phyloP scores from a whole-genome alignment of 139 green algal genomes.

The Prasinococcaceae sp. region DNA sequence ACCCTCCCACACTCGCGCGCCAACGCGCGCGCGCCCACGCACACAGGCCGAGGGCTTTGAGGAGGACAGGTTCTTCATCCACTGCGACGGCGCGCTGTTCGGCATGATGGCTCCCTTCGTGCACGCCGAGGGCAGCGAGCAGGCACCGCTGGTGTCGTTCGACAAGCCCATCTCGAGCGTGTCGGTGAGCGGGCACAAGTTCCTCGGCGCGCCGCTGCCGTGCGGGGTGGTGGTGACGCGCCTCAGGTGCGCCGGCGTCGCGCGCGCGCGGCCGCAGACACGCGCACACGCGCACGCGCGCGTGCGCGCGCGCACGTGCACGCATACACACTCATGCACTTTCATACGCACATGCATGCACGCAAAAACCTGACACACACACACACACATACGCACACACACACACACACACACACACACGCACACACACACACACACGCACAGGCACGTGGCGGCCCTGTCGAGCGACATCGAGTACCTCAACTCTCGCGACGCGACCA shows the following conservation, averaged over 20 bases:
- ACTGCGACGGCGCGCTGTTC: slow-evolving; percentile 91
- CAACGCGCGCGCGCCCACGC: no score
- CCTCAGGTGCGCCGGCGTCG: no score
- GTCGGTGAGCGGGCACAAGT: slow-evolving; percentile 87
- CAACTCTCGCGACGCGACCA: slow-evolving; percentile 71
- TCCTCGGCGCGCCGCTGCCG: slow-evolving; percentile 79
- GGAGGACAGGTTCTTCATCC: slow-evolving; percentile 92
- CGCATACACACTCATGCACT: no score
- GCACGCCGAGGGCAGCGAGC: slow-evolving; percentile 3
- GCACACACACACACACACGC: no score
- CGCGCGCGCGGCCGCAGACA: no score
- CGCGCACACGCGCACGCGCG: no score
- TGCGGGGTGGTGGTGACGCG: slow-evolving; percentile 82
- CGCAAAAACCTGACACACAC: no score
- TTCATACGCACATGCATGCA: no score
- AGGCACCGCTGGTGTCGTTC: slow-evolving; percentile 85
- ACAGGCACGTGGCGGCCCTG: slow-evolving; percentile 27
- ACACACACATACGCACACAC: no score
- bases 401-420: no score
- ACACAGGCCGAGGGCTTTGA: slow-evolving; percentile 13
- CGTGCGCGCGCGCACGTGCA: no score
- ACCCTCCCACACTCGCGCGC: no score
- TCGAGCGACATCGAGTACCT: slow-evolving; percentile 83
- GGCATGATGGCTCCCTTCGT: slow-evolving; percentile 17
- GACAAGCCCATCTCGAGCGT: slow-evolving; percentile 89